A percentile compares a stretch with the other conserved stretches of the same genome.
These are phyloP conservation scores for Penicillium mononematosum DNA, from an alignment of 495 filamentous ascomycete species.

Conservation along the genomic window DNA sequence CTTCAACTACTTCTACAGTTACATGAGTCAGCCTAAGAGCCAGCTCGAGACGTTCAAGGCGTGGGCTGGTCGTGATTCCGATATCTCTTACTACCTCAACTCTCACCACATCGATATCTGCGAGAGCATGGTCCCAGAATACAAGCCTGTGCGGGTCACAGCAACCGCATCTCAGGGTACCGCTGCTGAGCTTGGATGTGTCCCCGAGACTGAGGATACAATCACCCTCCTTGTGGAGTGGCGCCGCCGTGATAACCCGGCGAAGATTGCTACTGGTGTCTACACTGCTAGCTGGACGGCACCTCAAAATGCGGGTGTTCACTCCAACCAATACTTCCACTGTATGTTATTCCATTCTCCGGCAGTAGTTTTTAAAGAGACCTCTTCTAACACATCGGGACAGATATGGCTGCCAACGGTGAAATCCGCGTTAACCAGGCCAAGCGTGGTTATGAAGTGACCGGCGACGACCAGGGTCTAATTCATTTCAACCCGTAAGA, in stretches of 20 bases:
- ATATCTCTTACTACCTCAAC: constrained; percentile 95
- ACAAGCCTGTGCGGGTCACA: constrained; percentile 73
- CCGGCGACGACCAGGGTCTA: constrained; percentile 69
- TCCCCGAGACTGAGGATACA: constrained; percentile 81
- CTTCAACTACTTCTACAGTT: constrained; percentile 97
- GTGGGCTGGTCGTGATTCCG: constrained; percentile 87
- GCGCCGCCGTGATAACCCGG: constrained; percentile 65
- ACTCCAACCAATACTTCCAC: constrained; percentile 95
- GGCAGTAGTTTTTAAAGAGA: neutral
- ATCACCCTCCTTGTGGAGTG: constrained; percentile 88
- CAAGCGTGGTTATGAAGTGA: constrained; percentile 93
- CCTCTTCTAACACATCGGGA: constrained; percentile 8
- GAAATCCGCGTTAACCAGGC: constrained; percentile 91
- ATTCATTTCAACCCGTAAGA: constrained; percentile 77
- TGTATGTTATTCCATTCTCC: constrained; percentile 40
- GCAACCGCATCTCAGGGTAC: constrained; percentile 72
- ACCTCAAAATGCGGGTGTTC: constrained; percentile 85
- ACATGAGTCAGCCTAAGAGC: constrained; percentile 92
- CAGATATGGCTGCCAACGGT: constrained; percentile 73
- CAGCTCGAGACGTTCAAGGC: constrained; percentile 96
- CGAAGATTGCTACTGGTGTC: constrained; percentile 77
- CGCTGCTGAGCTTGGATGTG: constrained; percentile 72
- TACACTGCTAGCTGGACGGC: constrained; percentile 96
- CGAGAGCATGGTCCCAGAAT: constrained; percentile 85
- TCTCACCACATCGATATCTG: constrained; percentile 89